Base-by-base conservation (phyloP, 805 yeast genomes). In the Saccharomycopsis sp. region DNA sequence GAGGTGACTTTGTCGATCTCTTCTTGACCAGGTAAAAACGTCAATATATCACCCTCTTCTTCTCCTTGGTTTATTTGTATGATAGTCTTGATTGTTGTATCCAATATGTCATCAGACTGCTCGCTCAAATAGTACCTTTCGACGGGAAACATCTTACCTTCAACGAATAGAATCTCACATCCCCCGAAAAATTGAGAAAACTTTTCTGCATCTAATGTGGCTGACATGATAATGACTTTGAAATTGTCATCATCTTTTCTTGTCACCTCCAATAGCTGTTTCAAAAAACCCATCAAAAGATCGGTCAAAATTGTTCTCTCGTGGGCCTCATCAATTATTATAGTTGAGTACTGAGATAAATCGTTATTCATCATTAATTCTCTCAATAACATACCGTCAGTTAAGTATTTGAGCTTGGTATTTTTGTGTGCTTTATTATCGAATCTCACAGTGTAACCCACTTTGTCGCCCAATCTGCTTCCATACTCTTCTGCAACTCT, bases 371-470 rank as follows among this genome's bases (percentile, higher is more conserved):
- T 71, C 94, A 92, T 87, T 62, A 91, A 71, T 69, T 94, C 98
- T 68, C 99, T 80, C 57, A 94, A 72, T 20, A 94, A 78, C 98
- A 94, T 92, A 84, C 99, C 99, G 74, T 94, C 99, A 0, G 99
- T 94, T 51, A 92, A 74, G 67, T 90, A 94, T 67, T 90, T 89
- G 64, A 94, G 72, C 64, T 80, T 80, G 0, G 99, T 92, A 53
- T 70, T 72, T 12, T 67, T 68, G 29, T 79, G 68, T 3, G 87
- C 78, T 57, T 78, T 73, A 68, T 91, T 89, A 64, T 91, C 90
- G 69, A 92, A 94, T 68, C 99, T 80, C 50, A 92, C 98, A 55
- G 95, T 85, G 72, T 89, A 92, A 62, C 99, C 99, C 34, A 92
- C 96, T 54, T 81, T 85, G 37, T 79, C 80, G 21, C 99, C 98